Evolutionary conservation across 2,329 filamentous ascomycete species (phyloP), one percentile per base, ranked within the genome.

Genomic region (Paraphaeosphaeria minitans): DNA sequence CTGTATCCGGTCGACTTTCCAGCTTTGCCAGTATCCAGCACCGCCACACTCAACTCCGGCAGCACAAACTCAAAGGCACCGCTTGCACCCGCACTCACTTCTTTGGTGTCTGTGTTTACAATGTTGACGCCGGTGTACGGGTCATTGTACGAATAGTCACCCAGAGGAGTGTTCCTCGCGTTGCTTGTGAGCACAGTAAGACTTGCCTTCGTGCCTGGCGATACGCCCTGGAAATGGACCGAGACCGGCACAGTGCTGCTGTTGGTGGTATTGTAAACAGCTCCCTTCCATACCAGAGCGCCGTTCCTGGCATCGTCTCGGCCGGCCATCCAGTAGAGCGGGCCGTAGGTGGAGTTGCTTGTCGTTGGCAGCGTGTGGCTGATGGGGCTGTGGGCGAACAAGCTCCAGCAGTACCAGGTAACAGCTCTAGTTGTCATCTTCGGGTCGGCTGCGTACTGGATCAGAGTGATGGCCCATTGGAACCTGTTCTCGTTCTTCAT

Each of bases 31-130:
- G 69, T 72, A 43, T 85, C 83, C 53, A 88, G 67, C 2, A 87
- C 81, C 14, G 84, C 84, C 50, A 87, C 80, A 63, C 83, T 86
- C 57, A 86, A 72, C 62, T 84, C 76, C 0, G 84, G 85, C 66
- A 88, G 59, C 27, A 69, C 77, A 64, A 87, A 87, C 45, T 72
- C 72, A 63, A 87, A 86, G 1, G 65, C 70, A 2, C 85, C 85
- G 27, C 79, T 74, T 3, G 69, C 65, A 16, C 77, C 79, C 2
- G 72, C 72, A 16, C 54, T 63, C 31, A 75, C 2, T 14, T 63
- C 56, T 5, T 35, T 68, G 1, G 46, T 66, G 6, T 56, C 66
- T 0, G 61, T 67, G 19, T 67, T 64, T 6, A 75, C 72, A 47
- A 74, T 69, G 81, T 83, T 63, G 53, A 81, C 72, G 0, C 87